A percentile compares a stretch with the other conserved stretches of the same genome.
Conservation (phyloP, 208 protist genomes). For the Trypanosomatidae sp. region DNA sequence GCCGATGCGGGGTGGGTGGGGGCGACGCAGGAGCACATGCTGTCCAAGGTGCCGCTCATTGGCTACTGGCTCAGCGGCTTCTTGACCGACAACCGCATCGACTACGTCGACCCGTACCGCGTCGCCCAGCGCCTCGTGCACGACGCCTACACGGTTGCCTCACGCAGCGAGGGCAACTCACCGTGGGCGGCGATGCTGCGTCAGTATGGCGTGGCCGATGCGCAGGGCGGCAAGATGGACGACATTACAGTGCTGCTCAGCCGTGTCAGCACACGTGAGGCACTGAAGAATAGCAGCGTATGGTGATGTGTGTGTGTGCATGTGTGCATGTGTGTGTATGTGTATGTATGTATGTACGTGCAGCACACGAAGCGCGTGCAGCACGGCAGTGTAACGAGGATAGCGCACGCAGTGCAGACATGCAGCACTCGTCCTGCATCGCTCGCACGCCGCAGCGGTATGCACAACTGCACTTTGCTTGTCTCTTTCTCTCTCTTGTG, state of each 20-base stretch:
- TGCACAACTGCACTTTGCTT: no score
- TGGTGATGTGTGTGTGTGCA: conserved; percentile 42
- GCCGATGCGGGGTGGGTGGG: conserved; percentile 75
- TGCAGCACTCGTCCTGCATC: no score
- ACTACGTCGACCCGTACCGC: conserved; percentile 79
- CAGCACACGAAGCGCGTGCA: no score
- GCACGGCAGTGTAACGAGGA: no score
- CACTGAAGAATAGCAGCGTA: conserved; percentile 34
- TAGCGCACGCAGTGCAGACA: no score
- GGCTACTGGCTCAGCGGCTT: conserved; percentile 64
- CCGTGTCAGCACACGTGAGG: conserved; percentile 71
- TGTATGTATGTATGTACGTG: no score
- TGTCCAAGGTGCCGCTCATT: conserved; percentile 60
- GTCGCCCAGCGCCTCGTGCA: conserved; percentile 80
- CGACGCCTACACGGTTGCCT: conserved; percentile 63
- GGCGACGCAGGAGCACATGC: conserved; percentile 31
- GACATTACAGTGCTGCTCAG: conserved; percentile 85
- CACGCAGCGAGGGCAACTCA: conserved; percentile 47
- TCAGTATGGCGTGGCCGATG: conserved; percentile 46
- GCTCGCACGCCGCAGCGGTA: no score
- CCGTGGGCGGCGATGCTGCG: conserved; percentile 79
- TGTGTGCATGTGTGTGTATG: no score
- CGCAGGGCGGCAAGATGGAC: conserved; percentile 81
- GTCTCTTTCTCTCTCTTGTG: no score
- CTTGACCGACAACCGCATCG: conserved; percentile 46